These are phyloP conservation scores for Amanita phalloides DNA, from an alignment of 768 basidiomycete species.

Conservation along the genomic window DNA sequence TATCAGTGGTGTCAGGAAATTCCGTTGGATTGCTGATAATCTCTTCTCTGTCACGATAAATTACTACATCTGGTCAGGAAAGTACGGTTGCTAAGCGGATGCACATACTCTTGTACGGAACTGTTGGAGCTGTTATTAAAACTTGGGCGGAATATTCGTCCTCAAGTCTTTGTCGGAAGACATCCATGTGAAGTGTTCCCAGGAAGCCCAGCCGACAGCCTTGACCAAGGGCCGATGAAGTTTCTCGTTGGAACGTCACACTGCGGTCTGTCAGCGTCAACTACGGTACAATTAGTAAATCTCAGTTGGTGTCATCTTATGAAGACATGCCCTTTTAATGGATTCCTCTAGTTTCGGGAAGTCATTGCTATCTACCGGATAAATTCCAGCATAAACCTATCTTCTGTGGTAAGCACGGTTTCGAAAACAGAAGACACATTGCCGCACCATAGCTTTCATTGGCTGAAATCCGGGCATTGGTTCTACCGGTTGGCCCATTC, in stretches of 20 bases:
- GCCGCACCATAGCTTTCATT: constrained; percentile 80
- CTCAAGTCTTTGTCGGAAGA: constrained; percentile 90
- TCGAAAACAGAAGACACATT: not conserved
- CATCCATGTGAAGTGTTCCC: constrained; percentile 94
- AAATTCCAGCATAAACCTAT: constrained; percentile 91
- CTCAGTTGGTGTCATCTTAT: constrained; percentile 4
- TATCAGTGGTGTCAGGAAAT: constrained; percentile 78
- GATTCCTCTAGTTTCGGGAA: constrained; percentile 95
- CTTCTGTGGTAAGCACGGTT: constrained; percentile 4
- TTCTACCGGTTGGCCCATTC: constrained; percentile 59
- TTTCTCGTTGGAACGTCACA: constrained; percentile 85
- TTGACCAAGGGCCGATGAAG: constrained; percentile 89
- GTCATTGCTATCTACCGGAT: constrained; percentile 84
- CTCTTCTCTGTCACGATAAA: constrained; percentile 54
- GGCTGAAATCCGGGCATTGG: constrained; percentile 89
- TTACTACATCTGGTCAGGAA: constrained; percentile 35
- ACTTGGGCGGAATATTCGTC: constrained; percentile 95
- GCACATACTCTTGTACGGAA: constrained; percentile 74
- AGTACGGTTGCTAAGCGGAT: not conserved
- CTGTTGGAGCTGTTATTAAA: constrained; percentile 92
- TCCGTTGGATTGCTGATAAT: constrained; percentile 89
- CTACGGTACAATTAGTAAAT: constrained; percentile 23
- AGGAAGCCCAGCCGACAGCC: constrained; percentile 93
- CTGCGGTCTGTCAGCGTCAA: constrained; percentile 80
- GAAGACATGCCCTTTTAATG: constrained; percentile 58